phyloP scores from a whole-genome alignment of 371 early-diverging fungal genomes.

The Caulochytrium protostelioides region DNA sequence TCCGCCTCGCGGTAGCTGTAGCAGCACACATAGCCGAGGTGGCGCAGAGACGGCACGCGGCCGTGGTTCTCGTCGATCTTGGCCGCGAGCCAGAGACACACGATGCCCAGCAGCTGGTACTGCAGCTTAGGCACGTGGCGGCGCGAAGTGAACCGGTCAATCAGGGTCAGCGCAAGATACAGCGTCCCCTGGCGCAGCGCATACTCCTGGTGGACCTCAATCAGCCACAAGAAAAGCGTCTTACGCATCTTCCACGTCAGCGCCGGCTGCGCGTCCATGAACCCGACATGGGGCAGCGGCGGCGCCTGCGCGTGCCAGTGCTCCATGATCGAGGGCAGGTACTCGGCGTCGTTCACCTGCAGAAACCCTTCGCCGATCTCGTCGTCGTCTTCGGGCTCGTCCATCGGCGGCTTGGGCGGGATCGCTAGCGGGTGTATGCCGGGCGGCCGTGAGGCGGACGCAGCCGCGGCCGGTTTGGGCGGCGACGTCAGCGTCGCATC shows the following conservation, averaged over 20 bases:
- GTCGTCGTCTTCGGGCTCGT: constrained; percentile 1
- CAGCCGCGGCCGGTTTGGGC: neutral
- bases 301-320: constrained; percentile 5
- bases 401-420: neutral
- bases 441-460: neutral
- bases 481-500: too few relatives aligned
- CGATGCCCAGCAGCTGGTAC: constrained; percentile 35
- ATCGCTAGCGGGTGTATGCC: neutral
- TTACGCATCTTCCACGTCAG: constrained; percentile 40
- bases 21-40: constrained; percentile 14
- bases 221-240: constrained; percentile 40
- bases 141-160: constrained; percentile 36
- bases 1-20: too few relatives aligned
- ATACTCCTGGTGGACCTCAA: constrained; percentile 42
- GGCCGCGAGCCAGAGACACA: constrained; percentile 31
- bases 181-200: constrained; percentile 45
- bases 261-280: constrained; percentile 35
- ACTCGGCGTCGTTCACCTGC: too few relatives aligned
- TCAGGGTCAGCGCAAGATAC: constrained; percentile 38
- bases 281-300: constrained; percentile 14
- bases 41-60: constrained; percentile 17
- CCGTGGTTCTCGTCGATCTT: constrained; percentile 44
- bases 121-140: constrained; percentile 16
- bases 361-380: constrained; percentile 1
- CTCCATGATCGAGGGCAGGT: too few relatives aligned